Conservation (phyloP, 169 alveolate species). For the Perkinsus chesapeaki region DNA sequence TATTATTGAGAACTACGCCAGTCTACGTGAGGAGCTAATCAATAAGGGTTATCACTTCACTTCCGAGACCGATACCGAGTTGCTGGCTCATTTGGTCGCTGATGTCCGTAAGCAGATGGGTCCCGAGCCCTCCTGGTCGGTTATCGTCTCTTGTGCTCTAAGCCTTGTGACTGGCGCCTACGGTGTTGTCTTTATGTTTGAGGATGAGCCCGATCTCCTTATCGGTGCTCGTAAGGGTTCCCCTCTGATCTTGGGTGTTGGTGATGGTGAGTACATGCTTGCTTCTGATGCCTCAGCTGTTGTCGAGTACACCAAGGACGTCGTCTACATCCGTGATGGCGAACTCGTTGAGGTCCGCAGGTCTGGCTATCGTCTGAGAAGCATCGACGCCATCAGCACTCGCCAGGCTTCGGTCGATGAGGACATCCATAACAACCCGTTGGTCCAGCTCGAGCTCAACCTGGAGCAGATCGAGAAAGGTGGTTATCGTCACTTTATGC, state of each 20-base stretch:
- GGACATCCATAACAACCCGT: slow-evolving; percentile 36
- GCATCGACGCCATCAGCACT: slow-evolving; percentile 9
- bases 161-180: slow-evolving; percentile 74
- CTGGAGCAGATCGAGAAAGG: slow-evolving; percentile 52
- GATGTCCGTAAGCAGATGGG: slow-evolving; percentile 13
- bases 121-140: not conserved
- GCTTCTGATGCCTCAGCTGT: slow-evolving; percentile 91
- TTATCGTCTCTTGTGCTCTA: not conserved
- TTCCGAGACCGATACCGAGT: slow-evolving; percentile 92
- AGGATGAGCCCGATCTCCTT: slow-evolving; percentile 70
- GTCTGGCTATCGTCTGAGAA: slow-evolving; percentile 31
- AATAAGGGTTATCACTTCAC: slow-evolving; percentile 53
- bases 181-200: slow-evolving; percentile 84
- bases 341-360: slow-evolving; percentile 65
- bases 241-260: slow-evolving; percentile 78
- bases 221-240: slow-evolving; percentile 85
- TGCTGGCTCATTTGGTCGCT: slow-evolving; percentile 89
- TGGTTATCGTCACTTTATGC: slow-evolving; percentile 71
- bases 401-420: slow-evolving; percentile 22
- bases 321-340: slow-evolving; percentile 72
- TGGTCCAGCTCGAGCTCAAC: slow-evolving; percentile 53
- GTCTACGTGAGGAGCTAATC: slow-evolving; percentile 48
- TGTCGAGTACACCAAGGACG: slow-evolving; percentile 78
- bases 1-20: slow-evolving; percentile 74
- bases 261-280: slow-evolving; percentile 65